These are phyloP conservation scores for Aegilops sharonensis DNA, from an alignment of 176 grass and related monocot genomes.

Conservation along the genomic window DNA sequence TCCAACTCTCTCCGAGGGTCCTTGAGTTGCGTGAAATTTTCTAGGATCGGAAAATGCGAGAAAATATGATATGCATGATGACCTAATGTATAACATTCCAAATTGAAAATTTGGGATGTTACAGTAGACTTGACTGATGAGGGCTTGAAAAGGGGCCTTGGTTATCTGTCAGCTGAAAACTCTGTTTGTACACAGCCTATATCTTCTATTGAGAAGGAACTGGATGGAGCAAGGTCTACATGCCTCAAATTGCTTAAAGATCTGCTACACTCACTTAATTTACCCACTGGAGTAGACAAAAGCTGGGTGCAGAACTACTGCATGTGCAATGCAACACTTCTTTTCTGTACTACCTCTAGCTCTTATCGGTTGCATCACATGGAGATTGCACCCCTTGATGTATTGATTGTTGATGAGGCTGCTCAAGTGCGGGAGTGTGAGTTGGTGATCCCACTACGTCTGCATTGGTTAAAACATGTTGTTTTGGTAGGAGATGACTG, in stretches of 20 bases:
- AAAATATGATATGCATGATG: no score
- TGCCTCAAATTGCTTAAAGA: slow-evolving; percentile 41
- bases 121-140: slow-evolving; percentile 30
- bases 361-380: slow-evolving; percentile 60
- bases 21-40: no score
- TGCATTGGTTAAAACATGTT: slow-evolving; percentile 56
- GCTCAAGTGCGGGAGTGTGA: slow-evolving; percentile 80
- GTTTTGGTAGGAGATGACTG: slow-evolving; percentile 77
- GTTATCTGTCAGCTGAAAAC: not conserved
- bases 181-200: not conserved
- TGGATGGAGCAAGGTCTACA: slow-evolving; percentile 31
- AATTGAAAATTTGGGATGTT: no score
- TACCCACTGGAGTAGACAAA: slow-evolving; percentile 26
- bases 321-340: slow-evolving; percentile 53
- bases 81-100: no score
- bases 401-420: slow-evolving; percentile 78
- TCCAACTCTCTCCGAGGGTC: no score
- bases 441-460: slow-evolving; percentile 56
- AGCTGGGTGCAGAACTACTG: slow-evolving; percentile 46
- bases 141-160: slow-evolving; percentile 35
- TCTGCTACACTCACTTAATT: slow-evolving; percentile 32
- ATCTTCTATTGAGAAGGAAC: slow-evolving; percentile 21
- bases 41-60: no score
- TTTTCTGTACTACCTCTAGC: slow-evolving; percentile 73
- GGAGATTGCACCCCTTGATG: slow-evolving; percentile 37